Base-by-base conservation (phyloP, 2,329 filamentous ascomycete species). In the Emmonsiellopsis sp. region DNA sequence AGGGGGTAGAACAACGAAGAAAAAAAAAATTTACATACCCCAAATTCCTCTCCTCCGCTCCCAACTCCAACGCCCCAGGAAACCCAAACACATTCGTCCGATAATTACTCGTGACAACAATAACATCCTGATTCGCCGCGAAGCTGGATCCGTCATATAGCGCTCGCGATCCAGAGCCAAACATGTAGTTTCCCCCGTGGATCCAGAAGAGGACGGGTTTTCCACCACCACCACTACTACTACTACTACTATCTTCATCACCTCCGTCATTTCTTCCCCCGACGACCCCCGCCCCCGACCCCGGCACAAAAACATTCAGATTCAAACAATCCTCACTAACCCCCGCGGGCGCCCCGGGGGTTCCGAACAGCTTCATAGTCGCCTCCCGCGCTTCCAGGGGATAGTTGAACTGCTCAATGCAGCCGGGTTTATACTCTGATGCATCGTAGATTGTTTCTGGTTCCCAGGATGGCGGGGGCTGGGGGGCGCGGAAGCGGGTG, bases 51-150 rank as follows among this genome's bases (percentile, higher is more conserved):
- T 58, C 61, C 55, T 37, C 54, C 44, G 30, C n/a, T 26, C 68
- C 68, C 7, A 73, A 54, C 51, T 70, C 64, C 41, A 68, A 69
- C 15, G 65, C 65, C 30, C 60, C 64, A 13, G 71, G 68, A 56
- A 73, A 75, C 9, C 72, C 72, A 57, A 74, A 74, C n/a, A 69
- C 67, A 50, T 65, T 65, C 7, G 63, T 66, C 4, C 66, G 59
- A 53, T 68, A 68, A 48, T 68, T 67, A 5, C 61, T 42, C 1
- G 63, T 57, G 4, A 68, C 65, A 3, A 68, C 54, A 42, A 68
- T 61, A 16, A 68, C 59, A 54, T 65, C 61, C 47, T 67, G 59
- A 40, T 64, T 61, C 13, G 60, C 60, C 6, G 65, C 64, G 48
- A 67, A 62, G 31, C 56, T 60, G 11, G 62, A 57, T 3, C 63